Conservation (phyloP, 2,329 filamentous ascomycete genomes). For the Cladorrhinum sp. region DNA sequence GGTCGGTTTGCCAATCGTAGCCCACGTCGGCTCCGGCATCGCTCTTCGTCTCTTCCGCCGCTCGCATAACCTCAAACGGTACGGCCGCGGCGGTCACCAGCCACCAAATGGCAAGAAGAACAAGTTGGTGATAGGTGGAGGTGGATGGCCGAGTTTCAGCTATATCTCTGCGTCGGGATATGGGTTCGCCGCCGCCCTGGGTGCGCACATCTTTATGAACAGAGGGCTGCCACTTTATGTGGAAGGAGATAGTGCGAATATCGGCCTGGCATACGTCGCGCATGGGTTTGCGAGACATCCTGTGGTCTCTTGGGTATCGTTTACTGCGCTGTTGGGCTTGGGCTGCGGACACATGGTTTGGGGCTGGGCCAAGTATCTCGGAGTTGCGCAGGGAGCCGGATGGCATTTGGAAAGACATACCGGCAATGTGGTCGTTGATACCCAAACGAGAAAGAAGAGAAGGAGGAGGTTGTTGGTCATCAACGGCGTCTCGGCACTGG, state of each 20-base stretch:
- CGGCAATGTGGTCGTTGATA: conserved; percentile 45
- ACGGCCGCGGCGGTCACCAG: conserved; percentile 66
- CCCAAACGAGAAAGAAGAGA: conserved; percentile 44
- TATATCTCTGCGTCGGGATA: conserved; percentile 73
- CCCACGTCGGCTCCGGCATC: conserved; percentile 75
- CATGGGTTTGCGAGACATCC: conserved; percentile 79
- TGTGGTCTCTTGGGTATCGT: conserved; percentile 63
- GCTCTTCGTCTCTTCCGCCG: conserved; percentile 73
- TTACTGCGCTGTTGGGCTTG: conserved; percentile 62
- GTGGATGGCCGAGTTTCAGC: conserved; percentile 68
- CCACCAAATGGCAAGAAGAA: conserved; percentile 31
- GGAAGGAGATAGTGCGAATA: conserved; percentile 81
- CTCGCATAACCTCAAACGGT: conserved; percentile 66
- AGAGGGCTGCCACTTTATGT: conserved; percentile 70
- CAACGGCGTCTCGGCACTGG: conserved; percentile 58
- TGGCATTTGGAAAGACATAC: conserved; percentile 42
- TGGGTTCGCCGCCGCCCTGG: conserved; percentile 60
- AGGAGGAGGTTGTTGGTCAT: conserved; percentile 69
- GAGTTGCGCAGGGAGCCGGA: conserved; percentile 55
- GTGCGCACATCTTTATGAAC: conserved; percentile 72
- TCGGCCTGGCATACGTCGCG: conserved; percentile 77
- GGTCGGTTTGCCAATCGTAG: conserved; percentile 68
- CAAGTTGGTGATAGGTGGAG: conserved; percentile 14
- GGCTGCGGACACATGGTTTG: conserved; percentile 78
- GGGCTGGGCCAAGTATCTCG: conserved; percentile 81